Percentiles rank a stretch among this genome's conserved stretches.
Evolutionary conservation across 108 stramenopile species (phyloP).

Genomic region (Fragilaria crotonensis): DNA sequence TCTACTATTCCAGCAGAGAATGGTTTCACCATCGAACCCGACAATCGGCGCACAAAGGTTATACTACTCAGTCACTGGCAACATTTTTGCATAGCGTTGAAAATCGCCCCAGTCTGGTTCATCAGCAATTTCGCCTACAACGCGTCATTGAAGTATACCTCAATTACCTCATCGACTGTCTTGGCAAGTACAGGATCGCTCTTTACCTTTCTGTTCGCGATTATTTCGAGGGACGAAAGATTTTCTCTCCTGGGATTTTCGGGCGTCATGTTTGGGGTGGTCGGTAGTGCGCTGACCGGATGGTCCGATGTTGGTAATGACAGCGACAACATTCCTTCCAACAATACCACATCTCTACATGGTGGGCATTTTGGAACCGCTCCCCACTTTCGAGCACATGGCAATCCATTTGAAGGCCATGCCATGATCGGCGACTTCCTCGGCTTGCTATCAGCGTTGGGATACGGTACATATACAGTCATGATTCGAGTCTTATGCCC

Average conservation of each 20-base stretch:
- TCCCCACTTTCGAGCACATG: background rate
- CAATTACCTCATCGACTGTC: conserved; percentile 88
- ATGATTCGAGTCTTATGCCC: conserved; percentile 67
- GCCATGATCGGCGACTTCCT: conserved; percentile 48
- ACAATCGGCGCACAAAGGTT: background rate
- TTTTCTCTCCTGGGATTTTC: conserved; percentile 42
- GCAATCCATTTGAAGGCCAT: background rate
- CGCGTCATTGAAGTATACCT: conserved; percentile 63
- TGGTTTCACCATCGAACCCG: conserved; percentile 3
- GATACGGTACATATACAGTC: conserved; percentile 79
- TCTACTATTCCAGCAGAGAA: conserved; percentile 4
- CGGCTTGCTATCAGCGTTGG: conserved; percentile 68
- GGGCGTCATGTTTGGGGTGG: conserved; percentile 63
- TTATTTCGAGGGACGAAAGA: conserved; percentile 53
- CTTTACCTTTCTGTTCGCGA: conserved; percentile 88
- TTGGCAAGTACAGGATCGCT: conserved; percentile 85
- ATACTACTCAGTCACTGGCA: conserved; percentile 33
- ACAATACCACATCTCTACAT: background rate
- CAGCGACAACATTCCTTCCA: background rate
- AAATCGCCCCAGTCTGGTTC: conserved; percentile 89
- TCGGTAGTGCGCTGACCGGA: conserved; percentile 56
- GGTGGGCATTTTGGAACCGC: background rate
- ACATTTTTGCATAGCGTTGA: conserved; percentile 36
- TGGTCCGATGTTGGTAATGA: conserved; percentile 32
- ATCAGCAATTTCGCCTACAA: conserved; percentile 87